Conservation (phyloP, 2,329 filamentous ascomycete species). For the Colletotrichum orchidophilum region DNA sequence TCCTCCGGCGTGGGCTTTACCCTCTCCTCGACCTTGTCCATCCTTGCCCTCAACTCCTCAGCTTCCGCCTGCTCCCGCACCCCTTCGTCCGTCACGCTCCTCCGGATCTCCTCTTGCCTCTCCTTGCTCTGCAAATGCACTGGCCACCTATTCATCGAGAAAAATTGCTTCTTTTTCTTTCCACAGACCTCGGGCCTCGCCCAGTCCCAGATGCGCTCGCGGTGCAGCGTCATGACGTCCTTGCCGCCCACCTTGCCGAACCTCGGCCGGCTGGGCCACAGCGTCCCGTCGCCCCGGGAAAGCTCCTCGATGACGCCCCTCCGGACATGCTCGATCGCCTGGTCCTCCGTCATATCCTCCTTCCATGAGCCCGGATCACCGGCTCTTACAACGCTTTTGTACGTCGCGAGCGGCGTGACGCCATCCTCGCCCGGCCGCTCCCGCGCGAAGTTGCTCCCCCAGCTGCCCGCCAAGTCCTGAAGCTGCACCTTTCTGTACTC, state of each 20-base stretch:
- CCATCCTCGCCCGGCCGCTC: not conserved
- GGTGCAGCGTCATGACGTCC: constrained; percentile 36
- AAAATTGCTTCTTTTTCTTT: constrained; percentile 45
- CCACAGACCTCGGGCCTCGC: constrained; percentile 39
- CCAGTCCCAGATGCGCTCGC: constrained; percentile 50
- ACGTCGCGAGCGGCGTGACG: constrained; percentile 34
- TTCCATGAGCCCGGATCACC: constrained; percentile 41
- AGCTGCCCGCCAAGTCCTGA: constrained; percentile 31
- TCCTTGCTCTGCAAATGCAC: constrained; percentile 47
- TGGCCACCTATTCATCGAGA: constrained; percentile 60
- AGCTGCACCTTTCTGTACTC: constrained; percentile 32
- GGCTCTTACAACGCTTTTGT: constrained; percentile 43
- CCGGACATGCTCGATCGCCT: constrained; percentile 38
- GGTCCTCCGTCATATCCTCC: constrained; percentile 19
- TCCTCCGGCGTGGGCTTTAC: constrained; percentile 2
- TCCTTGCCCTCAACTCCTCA: not conserved
- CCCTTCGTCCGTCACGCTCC: not conserved
- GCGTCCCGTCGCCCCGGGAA: constrained; percentile 51
- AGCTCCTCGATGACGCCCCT: constrained; percentile 54
- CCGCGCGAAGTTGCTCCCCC: not conserved
- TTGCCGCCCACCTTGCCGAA: constrained; percentile 34
- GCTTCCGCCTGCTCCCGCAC: not conserved
- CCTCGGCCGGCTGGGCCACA: constrained; percentile 49
- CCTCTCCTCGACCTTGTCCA: not conserved
- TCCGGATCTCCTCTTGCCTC: constrained; percentile 41